Base-by-base conservation (phyloP, 108 stramenopile genomes). In the Pseudonitzschia delicatissima region DNA sequence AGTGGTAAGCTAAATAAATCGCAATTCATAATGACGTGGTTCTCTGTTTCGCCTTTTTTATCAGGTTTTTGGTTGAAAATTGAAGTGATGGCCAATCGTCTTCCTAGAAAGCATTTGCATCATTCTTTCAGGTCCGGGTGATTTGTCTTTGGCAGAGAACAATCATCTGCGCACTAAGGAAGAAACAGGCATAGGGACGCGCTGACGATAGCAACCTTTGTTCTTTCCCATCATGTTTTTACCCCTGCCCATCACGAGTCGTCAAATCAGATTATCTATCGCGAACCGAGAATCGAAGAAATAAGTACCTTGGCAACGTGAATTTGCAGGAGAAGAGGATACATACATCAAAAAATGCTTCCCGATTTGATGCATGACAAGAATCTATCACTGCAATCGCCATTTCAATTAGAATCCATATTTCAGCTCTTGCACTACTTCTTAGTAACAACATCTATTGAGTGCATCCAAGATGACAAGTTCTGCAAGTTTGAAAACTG, bases 141-240 rank as follows among this genome's bases (percentile, higher is more conserved):
- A n/a, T 48, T 23, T 2, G 2, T 6, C 23, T 2, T 21, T 21
- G n/a, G 1, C 13, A 48, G 47, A 48, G 47, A 48, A 48, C 47
- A 48, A 48, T 48, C 47, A 48, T 48, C 47, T 48, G 47, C 47
- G 47, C 47, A 48, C 23, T 48, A 23, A 48, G 23, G 23, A 48
- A 44, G 23, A n/a, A 6, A 48, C 47, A 17, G 17, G 45, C 20
- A 7, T 11, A 39, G 11, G n/a, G 47, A 6, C 23, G 1, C 47
- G 47, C 47, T 48, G 47, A 48, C 47, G 47, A 23, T 48, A 48
- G 47, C 47, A 48, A 21, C n/a, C 47, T 17, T 17, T 48, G 47
- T 48, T 48, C 47, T 48, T 48, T 48, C 47, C 47, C 47, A 48
- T 48, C 47, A 48, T 48, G 45, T 48, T 48, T 21, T 8, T 48